phyloP scores from a whole-genome alignment of 768 basidiomycete species.

The Cystobasidiopsis lactophilus region DNA sequence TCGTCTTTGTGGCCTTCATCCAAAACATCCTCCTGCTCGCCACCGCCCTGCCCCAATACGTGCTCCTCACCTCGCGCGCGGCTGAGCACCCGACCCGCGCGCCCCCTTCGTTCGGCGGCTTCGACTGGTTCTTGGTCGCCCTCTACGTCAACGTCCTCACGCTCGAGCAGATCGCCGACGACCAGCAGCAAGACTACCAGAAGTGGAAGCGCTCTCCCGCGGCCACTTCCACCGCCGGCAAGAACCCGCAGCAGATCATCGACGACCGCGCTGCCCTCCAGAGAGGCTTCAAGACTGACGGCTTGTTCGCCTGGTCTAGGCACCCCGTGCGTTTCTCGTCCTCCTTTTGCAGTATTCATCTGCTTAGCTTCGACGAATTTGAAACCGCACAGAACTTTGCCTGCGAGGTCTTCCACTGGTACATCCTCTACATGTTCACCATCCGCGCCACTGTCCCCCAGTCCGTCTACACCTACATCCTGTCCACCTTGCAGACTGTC shows the following conservation, averaged over 20 bases:
- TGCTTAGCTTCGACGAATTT: not conserved
- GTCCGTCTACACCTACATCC: slow-evolving; percentile 4
- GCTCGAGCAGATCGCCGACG: slow-evolving; percentile 66
- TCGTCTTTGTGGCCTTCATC: slow-evolving; percentile 32
- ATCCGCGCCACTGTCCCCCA: slow-evolving; percentile 8
- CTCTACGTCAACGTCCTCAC: slow-evolving; percentile 39
- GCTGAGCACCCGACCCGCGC: slow-evolving; percentile 32
- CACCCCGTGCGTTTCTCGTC: slow-evolving; percentile 41
- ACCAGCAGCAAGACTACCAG: slow-evolving; percentile 48
- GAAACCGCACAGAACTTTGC: slow-evolving; percentile 38
- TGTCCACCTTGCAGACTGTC: not conserved
- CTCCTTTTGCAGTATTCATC: not conserved
- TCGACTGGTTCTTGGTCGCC: slow-evolving; percentile 42
- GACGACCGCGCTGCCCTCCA: slow-evolving; percentile 35
- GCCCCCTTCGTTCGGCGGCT: slow-evolving; percentile 32
- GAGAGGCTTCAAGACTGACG: slow-evolving; percentile 64
- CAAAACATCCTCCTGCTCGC: slow-evolving; percentile 64
- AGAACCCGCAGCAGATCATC: slow-evolving; percentile 30
- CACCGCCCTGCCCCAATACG: slow-evolving; percentile 28
- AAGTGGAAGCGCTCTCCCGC: slow-evolving; percentile 41
- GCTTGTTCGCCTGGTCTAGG: slow-evolving; percentile 64
- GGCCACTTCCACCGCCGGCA: slow-evolving; percentile 35
- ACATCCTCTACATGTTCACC: slow-evolving; percentile 7
- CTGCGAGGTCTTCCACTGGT: slow-evolving; percentile 44
- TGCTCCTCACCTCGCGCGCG: slow-evolving; percentile 33